These are phyloP conservation scores for Ogataea chonburiensis DNA, from an alignment of 805 yeast genomes.

Conservation along the genomic window DNA sequence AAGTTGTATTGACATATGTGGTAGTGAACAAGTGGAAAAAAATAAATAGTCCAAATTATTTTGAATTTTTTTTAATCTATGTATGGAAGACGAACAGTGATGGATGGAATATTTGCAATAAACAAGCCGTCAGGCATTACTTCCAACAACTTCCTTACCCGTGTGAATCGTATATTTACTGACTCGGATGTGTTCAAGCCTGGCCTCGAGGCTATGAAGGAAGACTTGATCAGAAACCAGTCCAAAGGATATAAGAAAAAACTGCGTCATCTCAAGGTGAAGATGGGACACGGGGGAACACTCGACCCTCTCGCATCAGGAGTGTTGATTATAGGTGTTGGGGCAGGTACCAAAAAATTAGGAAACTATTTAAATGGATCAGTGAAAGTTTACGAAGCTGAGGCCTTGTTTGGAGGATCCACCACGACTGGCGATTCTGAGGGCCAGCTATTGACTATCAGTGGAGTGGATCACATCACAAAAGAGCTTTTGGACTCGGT, in stretches of 20 bases:
- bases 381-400: constrained; percentile 75
- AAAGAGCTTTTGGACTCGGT: constrained; percentile 48
- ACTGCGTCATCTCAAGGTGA: constrained; percentile 57
- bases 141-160: constrained; percentile 70
- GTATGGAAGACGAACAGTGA: constrained; percentile 26
- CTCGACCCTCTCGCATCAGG: constrained; percentile 97
- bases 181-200: constrained; percentile 54
- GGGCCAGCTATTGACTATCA: constrained; percentile 70
- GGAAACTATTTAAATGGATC: constrained; percentile 71
- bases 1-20: constrained; percentile 31
- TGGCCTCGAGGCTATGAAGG: constrained; percentile 51
- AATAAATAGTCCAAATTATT: constrained; percentile 6
- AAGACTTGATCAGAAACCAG: constrained; percentile 43
- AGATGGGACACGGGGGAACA: constrained; percentile 98
- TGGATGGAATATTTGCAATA: constrained; percentile 94
- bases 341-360: constrained; percentile 81
- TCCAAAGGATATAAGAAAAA: constrained; percentile 51
- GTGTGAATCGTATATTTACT: constrained; percentile 62
- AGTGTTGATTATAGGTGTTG: constrained; percentile 87
- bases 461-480: constrained; percentile 55
- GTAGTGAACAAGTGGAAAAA: constrained; percentile 12
- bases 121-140: constrained; percentile 85
- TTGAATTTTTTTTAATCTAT: constrained; percentile 6
- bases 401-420: constrained; percentile 82
- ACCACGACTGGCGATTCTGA: constrained; percentile 95